Evolutionary conservation across 306 rosid species (phyloP).

Genomic region (Bauhinia variegata): DNA sequence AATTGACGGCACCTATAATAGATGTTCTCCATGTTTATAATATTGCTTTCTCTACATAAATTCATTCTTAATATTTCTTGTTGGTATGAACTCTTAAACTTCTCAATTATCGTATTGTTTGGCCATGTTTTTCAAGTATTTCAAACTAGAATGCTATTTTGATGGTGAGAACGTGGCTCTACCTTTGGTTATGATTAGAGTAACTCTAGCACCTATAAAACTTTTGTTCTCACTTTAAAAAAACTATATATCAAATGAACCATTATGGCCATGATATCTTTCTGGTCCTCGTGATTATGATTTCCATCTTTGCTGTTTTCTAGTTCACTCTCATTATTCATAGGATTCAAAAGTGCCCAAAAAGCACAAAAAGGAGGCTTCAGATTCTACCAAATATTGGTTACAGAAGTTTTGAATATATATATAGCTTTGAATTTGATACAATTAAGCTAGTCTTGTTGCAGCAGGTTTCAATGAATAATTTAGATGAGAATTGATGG

Average conservation of each 20-base stretch:
- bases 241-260: neutral
- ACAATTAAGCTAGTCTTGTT: too few species aligned
- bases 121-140: neutral
- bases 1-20: neutral
- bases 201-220: constrained; percentile 5
- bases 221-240: neutral
- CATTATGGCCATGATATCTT: neutral
- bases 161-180: constrained; percentile 6
- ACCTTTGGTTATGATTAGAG: neutral
- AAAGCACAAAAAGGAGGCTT: too few species aligned
- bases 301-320: neutral
- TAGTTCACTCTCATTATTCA: constrained; percentile 2
- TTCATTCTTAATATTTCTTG: neutral
- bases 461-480: too few species aligned
- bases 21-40: constrained; percentile 9
- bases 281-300: neutral
- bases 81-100: neutral
- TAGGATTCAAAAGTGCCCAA: too few species aligned
- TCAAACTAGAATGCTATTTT: neutral
- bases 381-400: too few species aligned
- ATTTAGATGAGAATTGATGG: too few species aligned
- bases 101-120: neutral
- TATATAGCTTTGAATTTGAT: too few species aligned
- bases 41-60: constrained; percentile 11
- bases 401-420: too few species aligned